Percentiles rank a stretch among this genome's conserved stretches.
Conservation (phyloP, 805 yeast species). For the Wickerhamiella galacta region DNA sequence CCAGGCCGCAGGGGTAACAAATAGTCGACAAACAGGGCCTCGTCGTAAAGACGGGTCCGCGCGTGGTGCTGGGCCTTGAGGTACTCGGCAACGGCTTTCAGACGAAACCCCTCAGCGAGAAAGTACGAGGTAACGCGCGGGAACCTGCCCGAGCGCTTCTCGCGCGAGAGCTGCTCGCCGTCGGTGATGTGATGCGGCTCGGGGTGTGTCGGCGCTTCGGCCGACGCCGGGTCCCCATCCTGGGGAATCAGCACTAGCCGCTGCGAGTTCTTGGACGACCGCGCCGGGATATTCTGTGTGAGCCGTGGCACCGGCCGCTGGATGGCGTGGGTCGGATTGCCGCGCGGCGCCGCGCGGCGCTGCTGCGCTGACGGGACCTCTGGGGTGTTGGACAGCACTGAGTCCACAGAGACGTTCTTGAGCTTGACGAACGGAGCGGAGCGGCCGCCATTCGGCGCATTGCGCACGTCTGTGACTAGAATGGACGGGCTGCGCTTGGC, state of each 20-base stretch:
- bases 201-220: slow-evolving; percentile 4
- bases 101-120: slow-evolving; percentile 65
- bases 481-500: slow-evolving; percentile 76
- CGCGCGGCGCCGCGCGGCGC: too few relatives aligned
- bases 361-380: slow-evolving; percentile 72
- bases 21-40: slow-evolving; percentile 83
- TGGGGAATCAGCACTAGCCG: slow-evolving; percentile 53
- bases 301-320: slow-evolving; percentile 12
- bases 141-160: slow-evolving; percentile 36
- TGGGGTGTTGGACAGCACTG: slow-evolving; percentile 56
- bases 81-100: slow-evolving; percentile 46
- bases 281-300: slow-evolving; percentile 20
- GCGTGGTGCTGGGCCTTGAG: slow-evolving; percentile 60
- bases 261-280: slow-evolving; percentile 78
- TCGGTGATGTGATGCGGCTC: slow-evolving; percentile 8
- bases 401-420: slow-evolving; percentile 67
- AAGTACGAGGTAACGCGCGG: slow-evolving; percentile 86
- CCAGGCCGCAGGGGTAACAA: slow-evolving; percentile 79
- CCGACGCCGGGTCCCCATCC: slow-evolving; percentile 4
- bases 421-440: slow-evolving; percentile 38
- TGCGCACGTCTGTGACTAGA: slow-evolving; percentile 76
- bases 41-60: slow-evolving; percentile 76
- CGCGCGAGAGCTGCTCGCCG: slow-evolving; percentile 26
- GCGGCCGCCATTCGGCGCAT: slow-evolving; percentile 26
- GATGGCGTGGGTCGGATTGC: neutral